Conservation (phyloP, 139 green algal species). For the Tetradesmus lagerheimii region DNA sequence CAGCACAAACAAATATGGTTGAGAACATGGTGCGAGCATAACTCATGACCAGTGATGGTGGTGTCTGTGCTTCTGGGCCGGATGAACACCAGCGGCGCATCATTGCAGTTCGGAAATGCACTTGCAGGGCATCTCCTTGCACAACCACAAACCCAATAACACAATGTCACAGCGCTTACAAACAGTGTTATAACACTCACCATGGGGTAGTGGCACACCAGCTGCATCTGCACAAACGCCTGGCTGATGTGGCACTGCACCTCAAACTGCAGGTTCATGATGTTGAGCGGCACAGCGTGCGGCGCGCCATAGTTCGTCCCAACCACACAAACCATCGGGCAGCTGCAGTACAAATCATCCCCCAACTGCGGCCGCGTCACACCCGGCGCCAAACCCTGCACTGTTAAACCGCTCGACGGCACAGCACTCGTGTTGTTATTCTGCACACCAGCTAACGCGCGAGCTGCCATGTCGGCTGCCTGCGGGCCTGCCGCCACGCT, state of each 20-base stretch:
- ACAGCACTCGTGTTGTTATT: background rate
- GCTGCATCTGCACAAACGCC: conserved; percentile 51
- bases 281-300: conserved; percentile 33
- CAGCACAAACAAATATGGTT: background rate
- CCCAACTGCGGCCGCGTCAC: conserved; percentile 29
- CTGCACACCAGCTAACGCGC: conserved; percentile 7
- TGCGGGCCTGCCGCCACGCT: background rate
- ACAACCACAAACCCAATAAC: no score
- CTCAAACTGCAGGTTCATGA: conserved; percentile 32
- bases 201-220: conserved; percentile 51
- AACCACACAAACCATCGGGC: conserved; percentile 45
- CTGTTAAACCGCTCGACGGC: background rate
- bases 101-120: no score
- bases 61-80: no score
- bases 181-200: conserved; percentile 1
- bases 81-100: no score
- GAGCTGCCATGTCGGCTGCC: conserved; percentile 12
- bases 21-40: no score
- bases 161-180: no score
- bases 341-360: conserved; percentile 37
- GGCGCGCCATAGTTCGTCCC: conserved; percentile 9
- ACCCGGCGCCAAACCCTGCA: background rate
- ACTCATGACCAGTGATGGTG: no score
- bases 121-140: no score
- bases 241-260: conserved; percentile 53